A percentile compares a stretch with the other conserved stretches of the same genome.
Evolutionary conservation across 495 filamentous ascomycete species (phyloP).

Genomic region (Evansstolkia leycettana): DNA sequence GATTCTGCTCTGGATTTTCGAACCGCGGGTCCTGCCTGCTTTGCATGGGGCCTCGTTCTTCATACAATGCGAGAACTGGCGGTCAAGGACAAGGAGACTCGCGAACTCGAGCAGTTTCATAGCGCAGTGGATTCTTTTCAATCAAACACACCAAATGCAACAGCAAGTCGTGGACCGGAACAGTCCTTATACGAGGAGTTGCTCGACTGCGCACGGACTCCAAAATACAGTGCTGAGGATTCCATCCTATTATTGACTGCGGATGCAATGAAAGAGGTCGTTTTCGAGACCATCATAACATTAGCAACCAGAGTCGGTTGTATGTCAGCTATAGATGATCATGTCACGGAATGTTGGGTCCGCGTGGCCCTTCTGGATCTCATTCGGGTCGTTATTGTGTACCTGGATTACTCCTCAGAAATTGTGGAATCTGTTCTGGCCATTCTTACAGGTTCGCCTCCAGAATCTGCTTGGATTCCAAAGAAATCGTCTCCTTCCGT

Average conservation of each 20-base stretch:
- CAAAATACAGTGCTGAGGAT: conserved; percentile 28
- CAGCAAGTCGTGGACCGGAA: conserved; percentile 16
- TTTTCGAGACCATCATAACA: conserved; percentile 50
- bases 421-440: conserved; percentile 49
- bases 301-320: conserved; percentile 34
- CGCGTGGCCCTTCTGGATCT: conserved; percentile 53
- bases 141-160: conserved; percentile 22
- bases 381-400: conserved; percentile 41
- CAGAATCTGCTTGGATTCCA: conserved; percentile 17
- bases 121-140: conserved; percentile 44
- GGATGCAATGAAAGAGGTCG: conserved; percentile 38
- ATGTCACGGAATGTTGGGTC: conserved; percentile 27
- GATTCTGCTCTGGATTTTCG: conserved; percentile 32
- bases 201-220: conserved; percentile 32
- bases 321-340: conserved; percentile 29
- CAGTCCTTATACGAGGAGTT: conserved; percentile 38
- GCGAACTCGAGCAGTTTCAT: conserved; percentile 50
- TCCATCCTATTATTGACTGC: conserved; percentile 35
- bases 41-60: conserved; percentile 69
- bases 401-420: conserved; percentile 54
- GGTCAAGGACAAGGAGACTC: conserved; percentile 40
- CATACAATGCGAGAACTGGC: conserved; percentile 51
- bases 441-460: conserved; percentile 33
- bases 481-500: conserved; percentile 19
- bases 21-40: conserved; percentile 54